phyloP scores from a whole-genome alignment of 805 yeast species.

The Lachancea nothofagi region DNA sequence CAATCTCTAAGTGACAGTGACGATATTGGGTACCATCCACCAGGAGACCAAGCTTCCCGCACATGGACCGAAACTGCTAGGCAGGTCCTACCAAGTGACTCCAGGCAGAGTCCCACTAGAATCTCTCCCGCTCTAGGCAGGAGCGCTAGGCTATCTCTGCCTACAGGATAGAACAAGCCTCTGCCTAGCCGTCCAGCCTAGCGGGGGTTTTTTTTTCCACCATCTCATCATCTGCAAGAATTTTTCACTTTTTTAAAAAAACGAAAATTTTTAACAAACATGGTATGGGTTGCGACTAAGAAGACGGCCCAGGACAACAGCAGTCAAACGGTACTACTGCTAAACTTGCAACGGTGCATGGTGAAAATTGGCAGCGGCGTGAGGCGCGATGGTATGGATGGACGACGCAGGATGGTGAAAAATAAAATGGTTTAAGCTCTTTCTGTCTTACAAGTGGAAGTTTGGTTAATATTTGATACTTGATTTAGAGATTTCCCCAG shows the following conservation, averaged over 20 bases:
- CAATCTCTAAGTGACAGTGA: too few relatives aligned
- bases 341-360: neutral
- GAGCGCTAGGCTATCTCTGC: neutral
- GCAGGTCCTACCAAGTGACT: neutral
- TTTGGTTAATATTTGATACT: neutral
- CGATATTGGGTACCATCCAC: neutral
- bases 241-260: neutral
- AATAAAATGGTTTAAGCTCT: too few relatives aligned
- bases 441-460: neutral
- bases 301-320: neutral
- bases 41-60: neutral
- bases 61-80: too few relatives aligned
- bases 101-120: too few relatives aligned
- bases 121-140: neutral
- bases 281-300: too few relatives aligned
- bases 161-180: neutral
- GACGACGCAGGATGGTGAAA: neutral
- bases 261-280: too few relatives aligned
- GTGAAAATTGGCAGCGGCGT: neutral
- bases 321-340: neutral
- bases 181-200: neutral
- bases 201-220: neutral
- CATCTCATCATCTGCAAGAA: too few relatives aligned
- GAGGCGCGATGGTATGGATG: neutral
- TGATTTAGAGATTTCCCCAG: slow-evolving; percentile 7